A percentile compares a stretch with the other conserved stretches of the same genome.
phyloP scores from a whole-genome alignment of 2,329 filamentous ascomycete species.

The Phaeosphaeria sp. region DNA sequence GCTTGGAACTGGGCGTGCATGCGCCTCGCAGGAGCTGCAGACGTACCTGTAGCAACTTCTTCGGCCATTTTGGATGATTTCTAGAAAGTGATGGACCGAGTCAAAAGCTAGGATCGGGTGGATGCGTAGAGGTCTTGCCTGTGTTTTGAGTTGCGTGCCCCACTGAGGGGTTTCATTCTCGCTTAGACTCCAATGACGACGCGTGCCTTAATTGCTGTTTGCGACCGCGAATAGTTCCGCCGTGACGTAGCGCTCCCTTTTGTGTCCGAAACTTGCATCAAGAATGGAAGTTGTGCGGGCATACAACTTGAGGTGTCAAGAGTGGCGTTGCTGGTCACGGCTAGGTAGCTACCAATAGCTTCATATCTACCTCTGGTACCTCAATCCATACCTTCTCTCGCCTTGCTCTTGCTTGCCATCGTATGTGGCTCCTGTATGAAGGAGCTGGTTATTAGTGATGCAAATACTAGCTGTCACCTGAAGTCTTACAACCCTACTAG shows the following conservation, averaged over 20 bases:
- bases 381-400: too few relatives aligned
- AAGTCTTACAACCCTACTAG: too few relatives aligned
- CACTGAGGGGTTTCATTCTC: constrained; percentile 40
- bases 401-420: too few relatives aligned
- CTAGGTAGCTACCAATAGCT: too few relatives aligned
- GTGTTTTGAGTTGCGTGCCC: constrained; percentile 42
- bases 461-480: too few relatives aligned
- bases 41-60: constrained; percentile 40
- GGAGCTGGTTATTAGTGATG: too few relatives aligned
- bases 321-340: too few relatives aligned
- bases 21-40: constrained; percentile 2
- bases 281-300: neutral
- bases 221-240: neutral
- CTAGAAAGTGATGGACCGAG: constrained; percentile 27
- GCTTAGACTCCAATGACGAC: constrained; percentile 40
- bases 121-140: constrained; percentile 31
- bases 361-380: too few relatives aligned
- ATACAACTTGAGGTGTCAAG: too few relatives aligned
- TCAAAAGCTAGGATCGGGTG: constrained; percentile 30
- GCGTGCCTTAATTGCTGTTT: constrained; percentile 13
- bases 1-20: neutral
- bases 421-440: too few relatives aligned
- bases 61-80: constrained; percentile 45
- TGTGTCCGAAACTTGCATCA: neutral
- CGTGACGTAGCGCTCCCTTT: constrained; percentile 6